phyloP scores from a whole-genome alignment of 345 rosid genomes.

The Balakata baccata region DNA sequence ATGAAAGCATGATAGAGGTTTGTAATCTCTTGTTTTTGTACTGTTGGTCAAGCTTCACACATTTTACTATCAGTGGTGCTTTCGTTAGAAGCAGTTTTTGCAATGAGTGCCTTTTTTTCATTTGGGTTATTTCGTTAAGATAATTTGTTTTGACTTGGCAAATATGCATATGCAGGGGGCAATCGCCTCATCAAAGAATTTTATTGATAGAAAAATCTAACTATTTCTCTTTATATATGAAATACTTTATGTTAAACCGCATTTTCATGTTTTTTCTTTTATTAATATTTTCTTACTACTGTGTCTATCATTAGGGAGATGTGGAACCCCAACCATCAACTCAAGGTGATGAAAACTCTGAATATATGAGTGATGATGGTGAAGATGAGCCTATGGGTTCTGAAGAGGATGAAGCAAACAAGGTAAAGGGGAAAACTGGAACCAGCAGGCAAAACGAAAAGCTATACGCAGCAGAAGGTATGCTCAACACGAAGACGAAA shows the following conservation, averaged over 20 bases:
- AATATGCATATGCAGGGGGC: too few species aligned
- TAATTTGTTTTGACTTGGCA: too few species aligned
- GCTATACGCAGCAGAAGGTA: constrained; percentile 63
- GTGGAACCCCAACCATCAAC: constrained; percentile 26
- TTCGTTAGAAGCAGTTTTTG: not conserved
- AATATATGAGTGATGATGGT: constrained; percentile 22
- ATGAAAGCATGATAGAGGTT: constrained; percentile 77
- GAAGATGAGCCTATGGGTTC: constrained; percentile 46
- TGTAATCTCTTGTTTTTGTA: constrained; percentile 16
- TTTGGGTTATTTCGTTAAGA: too few species aligned
- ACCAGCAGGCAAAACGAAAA: constrained; percentile 62
- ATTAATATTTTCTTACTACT: not conserved
- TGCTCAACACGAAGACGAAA: constrained; percentile 62
- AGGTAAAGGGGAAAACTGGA: constrained; percentile 36
- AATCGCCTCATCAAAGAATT: too few species aligned
- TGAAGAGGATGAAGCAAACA: constrained; percentile 35
- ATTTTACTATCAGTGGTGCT: not conserved
- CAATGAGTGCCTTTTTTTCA: too few species aligned
- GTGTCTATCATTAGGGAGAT: constrained; percentile 37
- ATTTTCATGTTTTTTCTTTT: not conserved
- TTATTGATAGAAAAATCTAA: too few species aligned
- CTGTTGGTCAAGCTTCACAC: too few species aligned
- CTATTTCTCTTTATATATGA: too few species aligned
- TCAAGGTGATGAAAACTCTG: constrained; percentile 22
- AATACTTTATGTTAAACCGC: not conserved